Evolutionary conservation across 805 yeast genomes (phyloP), one percentile per base, ranked within the genome.

Genomic region (Groenewaldozyma tartarivorans): DNA sequence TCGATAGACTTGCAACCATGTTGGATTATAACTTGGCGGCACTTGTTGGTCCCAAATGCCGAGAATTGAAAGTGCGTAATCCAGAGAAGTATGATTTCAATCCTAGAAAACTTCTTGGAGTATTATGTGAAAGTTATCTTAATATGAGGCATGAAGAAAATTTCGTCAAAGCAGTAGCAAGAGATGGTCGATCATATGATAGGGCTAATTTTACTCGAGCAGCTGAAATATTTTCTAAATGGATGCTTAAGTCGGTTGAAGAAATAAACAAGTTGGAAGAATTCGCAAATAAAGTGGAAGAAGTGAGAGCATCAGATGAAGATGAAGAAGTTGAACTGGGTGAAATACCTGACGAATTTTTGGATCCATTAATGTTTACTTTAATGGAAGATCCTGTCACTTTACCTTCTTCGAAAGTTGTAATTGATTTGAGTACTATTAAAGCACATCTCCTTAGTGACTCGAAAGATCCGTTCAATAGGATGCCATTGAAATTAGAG

Each of bases 331-430:
- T 75, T 47, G 96, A 86, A 56, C 69, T 85, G 50, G 96, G 95
- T 20, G 98, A 92, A 40, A 74, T 84, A 15, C 99, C 99, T 0
- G 98, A 92, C 57, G 97, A 92, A 59, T 92, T 80, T 57, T 72
- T 92, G 51, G 99, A 92, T 66, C 99, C 99, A 11, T 73, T 92
- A 53, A 90, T 92, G 97, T 92, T 71, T 60, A 84, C 96, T 1
- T 58, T 92, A 37, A 92, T 92, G 98, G 82, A 79, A 51, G 94
- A 92, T 58, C 99, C 99, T 0, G 98, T 92, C 3, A 80, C 74
- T n/a, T 69, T 92, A 52, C 99, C 99, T 5, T 69, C 83, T 5
- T 85, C 96, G 1, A 81, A 76, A 48, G 75, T 88, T 16, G 76
- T 79, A 37, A 85, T 92, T 52, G 99, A 92, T 59, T 69, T 94